Evolutionary conservation across 441 rosid genomes (phyloP), one percentile per base, ranked within the genome.

Genomic region (Brassica balearica): DNA sequence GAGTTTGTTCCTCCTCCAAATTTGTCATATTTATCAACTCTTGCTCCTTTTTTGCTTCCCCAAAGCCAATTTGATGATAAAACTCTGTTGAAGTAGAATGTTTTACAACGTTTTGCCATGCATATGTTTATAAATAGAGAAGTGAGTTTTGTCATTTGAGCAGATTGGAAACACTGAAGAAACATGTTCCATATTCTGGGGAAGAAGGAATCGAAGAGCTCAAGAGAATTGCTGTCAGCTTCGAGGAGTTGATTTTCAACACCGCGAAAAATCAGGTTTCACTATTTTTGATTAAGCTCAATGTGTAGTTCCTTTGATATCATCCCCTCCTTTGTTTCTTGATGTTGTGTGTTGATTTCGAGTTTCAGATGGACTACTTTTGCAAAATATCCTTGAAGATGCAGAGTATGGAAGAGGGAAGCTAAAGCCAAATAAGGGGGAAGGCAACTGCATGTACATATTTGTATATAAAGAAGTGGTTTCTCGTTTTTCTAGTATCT

Each of bases 161-260:
- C 74, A 76, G 79, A 86, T 74, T 87, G 89, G 93, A 87, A 15
- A 89, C 88, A 48, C 78, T 95, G 70, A 88, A 85, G 83, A 86
- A 80, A 61, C 87, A 82, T 29, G 84, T 86, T 73, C 92, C 96
- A 41, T 73, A 74, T 78, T 80, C 89, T 80, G 85, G 91, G 2
- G 77, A 74, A 63, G 93, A 88, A 29, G 90, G 90, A 70, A 41
- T 89, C 48, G 75, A 73, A n/a, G 92, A 91, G 79, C 88, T 92
- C 63, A 81, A 66, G 82, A 85, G 87, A 82, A 85, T 86, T 80
- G 92, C 95, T 60, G 59, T 53, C 46, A 84, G 89, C 80, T 93
- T 91, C 43, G 94, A 93, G 87, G 93, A 90, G 65, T 87, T 84
- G 75, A 84, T 85, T 20, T 90, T 83, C 64, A 62, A 68, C 62